Percentiles rank a stretch among this genome's conserved stretches.
Evolutionary conservation across 2,329 filamentous ascomycete species (phyloP).

Genomic region (Fusarium sp.): DNA sequence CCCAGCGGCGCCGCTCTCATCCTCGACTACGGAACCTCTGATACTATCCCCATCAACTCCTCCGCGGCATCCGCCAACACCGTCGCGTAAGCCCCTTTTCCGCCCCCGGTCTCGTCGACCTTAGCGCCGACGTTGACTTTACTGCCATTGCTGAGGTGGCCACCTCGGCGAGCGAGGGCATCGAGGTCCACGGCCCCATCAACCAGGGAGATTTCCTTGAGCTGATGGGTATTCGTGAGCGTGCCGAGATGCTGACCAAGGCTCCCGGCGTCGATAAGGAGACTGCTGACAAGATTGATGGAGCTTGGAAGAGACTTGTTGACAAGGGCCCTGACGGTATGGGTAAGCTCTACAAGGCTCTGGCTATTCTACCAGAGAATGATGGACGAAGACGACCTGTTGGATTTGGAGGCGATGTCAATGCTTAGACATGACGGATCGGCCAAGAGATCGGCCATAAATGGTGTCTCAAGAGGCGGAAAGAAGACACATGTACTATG

Average conservation of each 20-base stretch:
- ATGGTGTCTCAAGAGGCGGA: not conserved
- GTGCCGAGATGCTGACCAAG: slow-evolving; percentile 75
- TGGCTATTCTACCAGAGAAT: slow-evolving; percentile 90
- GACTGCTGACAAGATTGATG: slow-evolving; percentile 72
- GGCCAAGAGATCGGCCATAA: not conserved
- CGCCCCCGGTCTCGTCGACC: slow-evolving; percentile 84
- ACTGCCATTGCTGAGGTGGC: slow-evolving; percentile 86
- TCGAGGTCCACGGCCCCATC: slow-evolving; percentile 94
- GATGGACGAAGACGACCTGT: slow-evolving; percentile 80
- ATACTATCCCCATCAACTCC: slow-evolving; percentile 87
- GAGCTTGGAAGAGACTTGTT: slow-evolving; percentile 84
- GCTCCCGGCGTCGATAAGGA: slow-evolving; percentile 55
- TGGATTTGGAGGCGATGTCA: slow-evolving; percentile 85
- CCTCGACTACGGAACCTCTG: slow-evolving; percentile 89
- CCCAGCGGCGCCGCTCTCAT: slow-evolving; percentile 91
- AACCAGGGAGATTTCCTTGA: slow-evolving; percentile 85
- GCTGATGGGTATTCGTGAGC: slow-evolving; percentile 84
- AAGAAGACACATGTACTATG: slow-evolving; percentile 16
- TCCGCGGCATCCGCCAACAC: slow-evolving; percentile 89
- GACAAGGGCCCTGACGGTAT: slow-evolving; percentile 86
- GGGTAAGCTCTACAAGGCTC: slow-evolving; percentile 93
- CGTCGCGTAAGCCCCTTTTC: slow-evolving; percentile 81
- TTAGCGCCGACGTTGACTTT: slow-evolving; percentile 96
- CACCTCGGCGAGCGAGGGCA: slow-evolving; percentile 76
- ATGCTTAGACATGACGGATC: slow-evolving; percentile 8